Percentiles rank a stretch among this genome's conserved stretches.
phyloP scores from a whole-genome alignment of 1,284 basidiomycete genomes.

The Papiliotrema nemorosa region DNA sequence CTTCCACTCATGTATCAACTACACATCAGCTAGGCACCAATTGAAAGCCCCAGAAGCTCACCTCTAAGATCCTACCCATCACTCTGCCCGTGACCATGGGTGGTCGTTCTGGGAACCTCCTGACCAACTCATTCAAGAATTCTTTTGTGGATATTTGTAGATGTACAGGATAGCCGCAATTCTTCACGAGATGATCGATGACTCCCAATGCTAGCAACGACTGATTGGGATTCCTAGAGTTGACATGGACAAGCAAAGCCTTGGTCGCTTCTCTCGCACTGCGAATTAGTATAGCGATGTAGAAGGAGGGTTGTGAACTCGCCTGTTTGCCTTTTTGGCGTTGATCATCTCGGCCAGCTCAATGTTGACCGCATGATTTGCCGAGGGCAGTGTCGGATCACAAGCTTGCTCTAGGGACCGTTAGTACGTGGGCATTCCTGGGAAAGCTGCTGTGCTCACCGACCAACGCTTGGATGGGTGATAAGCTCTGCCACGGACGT shows the following conservation, averaged over 20 bases:
- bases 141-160: constrained; percentile 98
- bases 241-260: constrained; percentile 51
- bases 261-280: constrained; percentile 50
- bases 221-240: constrained; percentile 45
- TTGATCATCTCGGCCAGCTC: constrained; percentile 93
- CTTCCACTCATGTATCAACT: constrained; percentile 85
- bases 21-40: constrained; percentile 60
- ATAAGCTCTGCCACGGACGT: constrained; percentile 19
- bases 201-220: constrained; percentile 52
- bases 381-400: constrained; percentile 78
- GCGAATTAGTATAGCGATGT: not conserved
- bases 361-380: constrained; percentile 87
- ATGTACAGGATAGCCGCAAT: constrained; percentile 95
- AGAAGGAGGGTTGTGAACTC: constrained; percentile 42
- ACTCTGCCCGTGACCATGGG: constrained; percentile 91
- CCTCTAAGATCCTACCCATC: constrained; percentile 89
- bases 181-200: constrained; percentile 89
- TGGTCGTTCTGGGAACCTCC: constrained; percentile 94
- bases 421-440: not conserved
- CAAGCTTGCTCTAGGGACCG: constrained; percentile 64
- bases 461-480: constrained; percentile 45
- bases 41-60: constrained; percentile 75
- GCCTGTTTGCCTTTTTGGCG: constrained; percentile 95
- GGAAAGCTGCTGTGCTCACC: constrained; percentile 29
- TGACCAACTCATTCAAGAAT: constrained; percentile 96